Evolutionary conservation across 202 grass and related monocot species (phyloP).

Genomic region (Setaria italica): DNA sequence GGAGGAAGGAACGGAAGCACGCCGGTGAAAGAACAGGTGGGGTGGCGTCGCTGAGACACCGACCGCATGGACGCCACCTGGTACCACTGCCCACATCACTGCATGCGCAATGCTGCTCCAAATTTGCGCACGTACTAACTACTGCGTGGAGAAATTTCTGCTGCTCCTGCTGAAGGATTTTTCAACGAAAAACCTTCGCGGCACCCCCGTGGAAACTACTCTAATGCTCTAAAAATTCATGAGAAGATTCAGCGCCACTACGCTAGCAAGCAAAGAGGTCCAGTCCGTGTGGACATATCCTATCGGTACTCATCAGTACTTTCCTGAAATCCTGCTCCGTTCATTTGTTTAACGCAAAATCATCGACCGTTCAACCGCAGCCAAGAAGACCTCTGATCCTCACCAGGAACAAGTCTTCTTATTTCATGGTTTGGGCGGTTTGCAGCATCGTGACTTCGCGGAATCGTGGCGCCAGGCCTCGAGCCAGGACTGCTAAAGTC

Average conservation of each 20-base stretch:
- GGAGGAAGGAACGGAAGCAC: too few relatives aligned
- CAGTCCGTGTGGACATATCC: not conserved
- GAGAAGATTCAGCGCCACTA: not conserved
- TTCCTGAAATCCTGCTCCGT: too few relatives aligned
- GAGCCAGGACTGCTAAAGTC: not conserved
- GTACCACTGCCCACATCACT: not conserved
- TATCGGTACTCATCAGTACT: not conserved
- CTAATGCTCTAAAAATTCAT: not conserved
- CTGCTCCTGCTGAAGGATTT: too few relatives aligned
- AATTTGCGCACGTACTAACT: not conserved
- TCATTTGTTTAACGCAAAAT: not conserved
- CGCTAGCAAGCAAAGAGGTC: not conserved
- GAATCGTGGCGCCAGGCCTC: not conserved
- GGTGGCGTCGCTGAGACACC: not conserved
- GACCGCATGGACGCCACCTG: conserved; percentile 2
- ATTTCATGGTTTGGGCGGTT: conserved; percentile 30
- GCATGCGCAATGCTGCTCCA: not conserved
- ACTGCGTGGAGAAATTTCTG: too few relatives aligned
- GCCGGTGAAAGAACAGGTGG: not conserved
- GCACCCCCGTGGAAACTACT: too few relatives aligned
- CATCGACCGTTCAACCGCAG: conserved; percentile 23
- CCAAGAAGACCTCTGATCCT: not conserved
- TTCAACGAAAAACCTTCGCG: too few relatives aligned
- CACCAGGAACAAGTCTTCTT: conserved; percentile 9
- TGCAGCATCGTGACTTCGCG: not conserved